These are phyloP conservation scores for Gynostemma pentaphyllum DNA, from an alignment of 306 rosid species.

Conservation along the genomic window DNA sequence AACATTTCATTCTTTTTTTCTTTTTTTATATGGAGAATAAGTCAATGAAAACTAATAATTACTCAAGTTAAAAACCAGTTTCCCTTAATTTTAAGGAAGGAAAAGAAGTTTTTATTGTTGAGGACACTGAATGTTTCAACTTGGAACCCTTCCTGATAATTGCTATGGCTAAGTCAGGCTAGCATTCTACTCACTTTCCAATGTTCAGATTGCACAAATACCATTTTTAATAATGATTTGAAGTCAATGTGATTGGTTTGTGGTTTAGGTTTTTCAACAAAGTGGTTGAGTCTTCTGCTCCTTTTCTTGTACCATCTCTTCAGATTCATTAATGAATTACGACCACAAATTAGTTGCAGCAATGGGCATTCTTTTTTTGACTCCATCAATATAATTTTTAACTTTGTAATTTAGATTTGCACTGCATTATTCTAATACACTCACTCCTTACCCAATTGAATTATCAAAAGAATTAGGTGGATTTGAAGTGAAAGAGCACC, in stretches of 20 bases:
- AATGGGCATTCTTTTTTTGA: background rate
- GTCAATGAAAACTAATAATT: too few species aligned
- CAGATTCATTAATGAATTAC: background rate
- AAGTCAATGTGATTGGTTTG: background rate
- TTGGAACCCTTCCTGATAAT: too few species aligned
- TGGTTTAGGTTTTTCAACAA: constrained; percentile 4
- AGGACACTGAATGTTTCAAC: too few species aligned
- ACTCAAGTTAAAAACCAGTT: too few species aligned
- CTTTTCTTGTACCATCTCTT: background rate
- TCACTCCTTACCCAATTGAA: background rate
- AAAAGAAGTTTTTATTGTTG: too few species aligned
- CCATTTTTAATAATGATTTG: background rate
- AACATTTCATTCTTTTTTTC: too few species aligned
- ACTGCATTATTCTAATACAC: too few species aligned
- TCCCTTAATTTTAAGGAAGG: too few species aligned
- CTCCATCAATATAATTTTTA: background rate
- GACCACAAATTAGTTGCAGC: background rate
- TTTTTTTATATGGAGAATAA: too few species aligned
- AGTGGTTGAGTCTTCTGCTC: background rate
- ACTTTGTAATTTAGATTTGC: background rate
- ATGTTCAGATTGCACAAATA: background rate
- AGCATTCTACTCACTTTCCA: background rate
- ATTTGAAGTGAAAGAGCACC: background rate
- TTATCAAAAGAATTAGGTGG: background rate
- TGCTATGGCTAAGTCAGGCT: too few species aligned